Conservation (phyloP, 768 basidiomycete species). For the Pleurotus citrinopileatus region DNA sequence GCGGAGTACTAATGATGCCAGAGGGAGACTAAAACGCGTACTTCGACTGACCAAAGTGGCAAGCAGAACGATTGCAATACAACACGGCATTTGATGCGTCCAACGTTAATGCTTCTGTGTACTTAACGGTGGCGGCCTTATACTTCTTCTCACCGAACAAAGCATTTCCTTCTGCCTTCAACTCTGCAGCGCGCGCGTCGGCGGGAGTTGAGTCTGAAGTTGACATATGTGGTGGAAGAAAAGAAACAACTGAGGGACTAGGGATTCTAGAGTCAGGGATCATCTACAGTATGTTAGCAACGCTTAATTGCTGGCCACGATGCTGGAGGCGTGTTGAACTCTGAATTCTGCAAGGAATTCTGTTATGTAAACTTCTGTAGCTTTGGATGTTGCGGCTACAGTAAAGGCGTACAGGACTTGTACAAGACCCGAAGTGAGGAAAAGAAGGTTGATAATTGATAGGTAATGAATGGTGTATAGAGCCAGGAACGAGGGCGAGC, state of each 20-base stretch:
- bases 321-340: too few relatives aligned
- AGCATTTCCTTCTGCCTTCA: constrained; percentile 20
- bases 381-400: too few relatives aligned
- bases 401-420: too few relatives aligned
- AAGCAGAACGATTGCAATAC: constrained; percentile 20
- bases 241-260: background rate
- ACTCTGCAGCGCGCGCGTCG: constrained; percentile 5
- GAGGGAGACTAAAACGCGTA: background rate
- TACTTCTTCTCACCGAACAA: constrained; percentile 17
- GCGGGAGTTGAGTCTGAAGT: background rate
- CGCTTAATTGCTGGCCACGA: too few relatives aligned
- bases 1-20: background rate
- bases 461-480: too few relatives aligned
- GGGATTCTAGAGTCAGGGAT: too few relatives aligned
- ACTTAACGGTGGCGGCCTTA: constrained; percentile 10
- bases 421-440: too few relatives aligned
- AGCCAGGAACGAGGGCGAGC: too few relatives aligned
- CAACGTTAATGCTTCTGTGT: constrained; percentile 13
- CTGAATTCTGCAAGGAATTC: too few relatives aligned
- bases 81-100: constrained; percentile 17
- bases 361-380: too few relatives aligned
- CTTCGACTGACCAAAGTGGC: constrained; percentile 14
- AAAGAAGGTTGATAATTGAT: too few relatives aligned
- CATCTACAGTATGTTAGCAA: too few relatives aligned
- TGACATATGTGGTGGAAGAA: background rate